These are phyloP conservation scores for Citrullus mucosospermus DNA, from an alignment of 306 rosid genomes.

Conservation along the genomic window DNA sequence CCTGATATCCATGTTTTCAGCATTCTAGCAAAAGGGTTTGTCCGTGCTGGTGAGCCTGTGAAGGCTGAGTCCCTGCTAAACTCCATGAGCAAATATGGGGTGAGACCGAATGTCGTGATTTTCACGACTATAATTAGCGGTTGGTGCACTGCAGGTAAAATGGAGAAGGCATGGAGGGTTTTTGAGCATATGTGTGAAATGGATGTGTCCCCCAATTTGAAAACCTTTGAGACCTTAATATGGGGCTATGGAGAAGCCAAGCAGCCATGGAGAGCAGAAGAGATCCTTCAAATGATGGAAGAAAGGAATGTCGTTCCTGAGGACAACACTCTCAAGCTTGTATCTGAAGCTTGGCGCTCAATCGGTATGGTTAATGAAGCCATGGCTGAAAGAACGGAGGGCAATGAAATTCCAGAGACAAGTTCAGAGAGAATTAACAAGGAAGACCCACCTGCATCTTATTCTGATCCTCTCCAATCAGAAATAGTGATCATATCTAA, in stretches of 20 bases:
- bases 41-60: slow-evolving; percentile 57
- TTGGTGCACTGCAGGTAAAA: slow-evolving; percentile 72
- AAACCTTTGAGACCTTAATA: slow-evolving; percentile 80
- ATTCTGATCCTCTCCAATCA: slow-evolving; percentile 34
- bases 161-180: slow-evolving; percentile 55
- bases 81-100: slow-evolving; percentile 50
- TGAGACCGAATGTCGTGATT: slow-evolving; percentile 77
- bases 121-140: slow-evolving; percentile 93
- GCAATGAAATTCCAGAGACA: slow-evolving; percentile 21
- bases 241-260: slow-evolving; percentile 97
- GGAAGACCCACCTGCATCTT: slow-evolving; percentile 28
- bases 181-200: slow-evolving; percentile 48
- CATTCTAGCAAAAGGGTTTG: slow-evolving; percentile 93
- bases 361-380: slow-evolving; percentile 54
- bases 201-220: slow-evolving; percentile 49
- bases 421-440: slow-evolving; percentile 24
- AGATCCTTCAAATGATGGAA: slow-evolving; percentile 52
- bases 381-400: slow-evolving; percentile 8
- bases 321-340: slow-evolving; percentile 50
- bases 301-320: slow-evolving; percentile 50
- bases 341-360: slow-evolving; percentile 77
- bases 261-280: slow-evolving; percentile 92
- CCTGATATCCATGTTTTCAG: slow-evolving; percentile 78
- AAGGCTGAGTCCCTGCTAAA: slow-evolving; percentile 63
- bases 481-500: slow-evolving; percentile 23